phyloP scores from a whole-genome alignment of 1,284 basidiomycete genomes.

The Marasmius oreades region DNA sequence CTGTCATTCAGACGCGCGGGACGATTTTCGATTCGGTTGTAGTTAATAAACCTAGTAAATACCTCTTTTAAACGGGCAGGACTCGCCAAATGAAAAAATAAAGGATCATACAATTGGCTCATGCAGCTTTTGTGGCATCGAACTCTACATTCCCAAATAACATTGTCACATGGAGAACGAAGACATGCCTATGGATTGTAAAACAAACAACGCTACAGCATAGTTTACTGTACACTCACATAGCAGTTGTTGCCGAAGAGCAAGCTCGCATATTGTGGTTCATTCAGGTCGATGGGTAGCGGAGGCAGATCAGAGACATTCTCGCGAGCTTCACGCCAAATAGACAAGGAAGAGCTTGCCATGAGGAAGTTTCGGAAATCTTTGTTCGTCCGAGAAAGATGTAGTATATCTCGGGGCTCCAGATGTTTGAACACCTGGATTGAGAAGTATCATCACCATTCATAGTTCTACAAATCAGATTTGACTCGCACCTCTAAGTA shows the following conservation, averaged over 20 bases:
- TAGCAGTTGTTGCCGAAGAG: not conserved
- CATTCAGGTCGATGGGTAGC: slow-evolving; percentile 2
- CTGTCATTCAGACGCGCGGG: too few relatives aligned
- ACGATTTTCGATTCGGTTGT: too few relatives aligned
- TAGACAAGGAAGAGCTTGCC: not conserved
- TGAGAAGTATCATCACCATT: too few relatives aligned
- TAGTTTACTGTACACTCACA: not conserved
- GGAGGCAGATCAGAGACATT: slow-evolving; percentile 3
- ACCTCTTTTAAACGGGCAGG: not conserved
- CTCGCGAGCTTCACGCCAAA: slow-evolving; percentile 4
- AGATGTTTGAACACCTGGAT: not conserved
- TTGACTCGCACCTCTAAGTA: not conserved
- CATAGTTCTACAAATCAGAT: too few relatives aligned
- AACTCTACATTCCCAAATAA: not conserved
- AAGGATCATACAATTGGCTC: not conserved
- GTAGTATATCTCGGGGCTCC: not conserved
- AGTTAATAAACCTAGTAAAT: not conserved
- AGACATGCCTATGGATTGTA: not conserved
- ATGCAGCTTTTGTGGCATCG: not conserved
- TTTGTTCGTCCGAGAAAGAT: slow-evolving; percentile 4
- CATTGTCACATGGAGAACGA: not conserved
- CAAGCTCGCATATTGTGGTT: slow-evolving; percentile 6
- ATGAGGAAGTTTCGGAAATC: slow-evolving; percentile 5
- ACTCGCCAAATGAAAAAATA: not conserved
- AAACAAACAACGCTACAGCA: not conserved